A percentile compares a stretch with the other conserved stretches of the same genome.
These are phyloP conservation scores for Entonaema liquescens DNA, from an alignment of 495 filamentous ascomycete species.

Conservation along the genomic window DNA sequence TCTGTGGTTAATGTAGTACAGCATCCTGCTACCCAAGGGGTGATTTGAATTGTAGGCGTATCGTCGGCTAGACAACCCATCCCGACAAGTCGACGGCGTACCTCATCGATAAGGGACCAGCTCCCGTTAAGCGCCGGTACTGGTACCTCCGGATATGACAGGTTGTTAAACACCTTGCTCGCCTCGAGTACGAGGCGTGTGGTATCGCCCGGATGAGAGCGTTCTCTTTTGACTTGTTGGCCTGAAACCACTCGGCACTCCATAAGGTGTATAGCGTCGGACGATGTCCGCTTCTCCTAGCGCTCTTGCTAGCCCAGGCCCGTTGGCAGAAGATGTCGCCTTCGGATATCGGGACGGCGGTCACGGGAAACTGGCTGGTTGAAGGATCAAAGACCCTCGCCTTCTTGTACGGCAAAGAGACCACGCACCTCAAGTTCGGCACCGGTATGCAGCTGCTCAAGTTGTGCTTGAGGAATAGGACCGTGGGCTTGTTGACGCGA, in stretches of 20 bases:
- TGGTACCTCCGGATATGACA: neutral
- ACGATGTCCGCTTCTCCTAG: neutral
- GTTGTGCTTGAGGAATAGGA: neutral
- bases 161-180: neutral
- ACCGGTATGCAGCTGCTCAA: neutral
- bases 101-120: neutral
- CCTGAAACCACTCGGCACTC: neutral
- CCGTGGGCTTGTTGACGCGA: neutral
- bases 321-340: neutral
- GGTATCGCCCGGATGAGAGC: neutral
- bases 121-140: neutral
- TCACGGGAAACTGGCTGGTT: neutral
- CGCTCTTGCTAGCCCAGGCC: neutral
- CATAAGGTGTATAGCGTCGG: neutral
- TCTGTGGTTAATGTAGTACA: neutral
- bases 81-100: neutral
- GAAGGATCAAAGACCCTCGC: neutral
- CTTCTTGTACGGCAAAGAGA: neutral
- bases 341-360: neutral
- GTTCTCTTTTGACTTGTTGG: neutral
- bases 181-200: neutral
- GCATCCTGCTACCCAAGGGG: neutral
- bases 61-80: neutral
- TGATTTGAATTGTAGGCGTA: neutral
- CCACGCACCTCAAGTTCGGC: neutral